Evolutionary conservation across 2,329 filamentous ascomycete genomes (phyloP).

Genomic region (Metarhizium anisopliae): DNA sequence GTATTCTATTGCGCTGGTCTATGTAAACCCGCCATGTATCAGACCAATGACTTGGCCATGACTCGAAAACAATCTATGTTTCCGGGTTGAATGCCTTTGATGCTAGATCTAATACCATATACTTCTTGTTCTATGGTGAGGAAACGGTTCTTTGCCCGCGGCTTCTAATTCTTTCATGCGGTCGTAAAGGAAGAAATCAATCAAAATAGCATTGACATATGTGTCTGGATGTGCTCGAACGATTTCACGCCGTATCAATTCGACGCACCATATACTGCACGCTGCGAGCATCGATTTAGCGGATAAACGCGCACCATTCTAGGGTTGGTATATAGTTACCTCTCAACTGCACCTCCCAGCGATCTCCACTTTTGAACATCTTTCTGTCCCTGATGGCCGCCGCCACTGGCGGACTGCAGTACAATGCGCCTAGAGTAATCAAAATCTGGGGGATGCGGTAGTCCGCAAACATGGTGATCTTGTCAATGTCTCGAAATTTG

Average conservation of each 20-base stretch:
- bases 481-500: conserved; percentile 80
- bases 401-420: conserved; percentile 74
- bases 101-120: conserved; percentile 71
- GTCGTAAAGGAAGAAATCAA: conserved; percentile 97
- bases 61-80: background rate
- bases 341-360: conserved; percentile 80
- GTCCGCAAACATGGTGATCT: conserved; percentile 97
- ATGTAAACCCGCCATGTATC: background rate
- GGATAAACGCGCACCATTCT: background rate
- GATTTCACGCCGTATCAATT: conserved; percentile 79
- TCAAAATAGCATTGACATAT: conserved; percentile 76
- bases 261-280: conserved; percentile 93
- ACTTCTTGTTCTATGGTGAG: conserved; percentile 83
- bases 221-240: conserved; percentile 60
- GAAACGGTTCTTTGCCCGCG: conserved; percentile 45
- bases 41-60: background rate
- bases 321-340: conserved; percentile 33
- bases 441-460: conserved; percentile 95
- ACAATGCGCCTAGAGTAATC: conserved; percentile 70
- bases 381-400: conserved; percentile 57
- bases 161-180: conserved; percentile 78
- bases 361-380: conserved; percentile 59
- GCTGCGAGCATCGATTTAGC: conserved; percentile 33
- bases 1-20: background rate
- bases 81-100: background rate